Evolutionary conservation across 2,329 filamentous ascomycete species (phyloP).

Genomic region (Stemphylium vesicarium): DNA sequence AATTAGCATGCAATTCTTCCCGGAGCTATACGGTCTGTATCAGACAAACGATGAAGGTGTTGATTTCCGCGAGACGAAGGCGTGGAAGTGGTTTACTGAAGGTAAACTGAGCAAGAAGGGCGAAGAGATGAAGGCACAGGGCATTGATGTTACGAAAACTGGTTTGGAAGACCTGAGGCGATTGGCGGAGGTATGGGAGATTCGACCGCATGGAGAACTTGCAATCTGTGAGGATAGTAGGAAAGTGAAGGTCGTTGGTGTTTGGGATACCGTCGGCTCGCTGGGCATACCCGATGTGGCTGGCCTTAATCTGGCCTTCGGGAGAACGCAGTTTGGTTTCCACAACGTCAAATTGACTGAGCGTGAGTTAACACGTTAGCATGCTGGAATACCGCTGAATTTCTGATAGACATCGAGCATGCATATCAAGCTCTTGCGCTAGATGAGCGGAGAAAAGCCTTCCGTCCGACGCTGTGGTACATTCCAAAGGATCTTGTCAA

Average conservation of each 20-base stretch:
- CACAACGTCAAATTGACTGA: slow-evolving; percentile 44
- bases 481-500: slow-evolving; percentile 46
- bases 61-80: slow-evolving; percentile 34
- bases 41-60: slow-evolving; percentile 36
- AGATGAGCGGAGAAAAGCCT: slow-evolving; percentile 60
- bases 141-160: slow-evolving; percentile 13
- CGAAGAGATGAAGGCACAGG: slow-evolving; percentile 20
- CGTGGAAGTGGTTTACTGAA: slow-evolving; percentile 42
- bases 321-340: slow-evolving; percentile 38
- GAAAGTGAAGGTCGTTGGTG: slow-evolving; percentile 52
- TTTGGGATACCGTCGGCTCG: slow-evolving; percentile 58
- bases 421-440: slow-evolving; percentile 63
- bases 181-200: slow-evolving; percentile 42
- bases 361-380: slow-evolving; percentile 29
- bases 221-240: slow-evolving; percentile 30
- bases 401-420: slow-evolving; percentile 52
- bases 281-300: slow-evolving; percentile 55
- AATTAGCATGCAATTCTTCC: slow-evolving; percentile 52
- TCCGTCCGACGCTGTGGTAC: slow-evolving; percentile 60
- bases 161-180: slow-evolving; percentile 28
- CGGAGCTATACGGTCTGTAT: slow-evolving; percentile 52
- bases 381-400: slow-evolving; percentile 33
- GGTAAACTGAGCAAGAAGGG: slow-evolving; percentile 43
- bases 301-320: slow-evolving; percentile 24
- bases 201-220: slow-evolving; percentile 39